phyloP scores from a whole-genome alignment of 345 rosid genomes.

The Hibiscus trionum region DNA sequence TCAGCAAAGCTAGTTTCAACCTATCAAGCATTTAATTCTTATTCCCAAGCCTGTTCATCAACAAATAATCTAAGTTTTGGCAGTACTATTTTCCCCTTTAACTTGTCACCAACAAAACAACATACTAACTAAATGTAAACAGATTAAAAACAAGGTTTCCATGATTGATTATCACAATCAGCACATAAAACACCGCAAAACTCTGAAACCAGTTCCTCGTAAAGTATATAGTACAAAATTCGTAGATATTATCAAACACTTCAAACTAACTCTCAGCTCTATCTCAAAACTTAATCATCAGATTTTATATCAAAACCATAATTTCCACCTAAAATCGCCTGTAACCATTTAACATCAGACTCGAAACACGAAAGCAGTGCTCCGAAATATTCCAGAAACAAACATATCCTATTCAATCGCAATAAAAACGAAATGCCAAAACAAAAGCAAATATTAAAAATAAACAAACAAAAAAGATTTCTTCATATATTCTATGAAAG shows the following conservation, averaged over 20 bases:
- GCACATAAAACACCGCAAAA: background rate
- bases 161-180: background rate
- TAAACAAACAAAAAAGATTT: background rate
- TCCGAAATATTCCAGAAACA: background rate
- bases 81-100: background rate
- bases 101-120: background rate
- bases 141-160: background rate
- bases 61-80: background rate
- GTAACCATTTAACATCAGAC: background rate
- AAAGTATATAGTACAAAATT: background rate
- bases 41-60: background rate
- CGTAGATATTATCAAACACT: background rate
- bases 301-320: background rate
- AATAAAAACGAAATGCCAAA: background rate
- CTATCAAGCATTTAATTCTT: background rate
- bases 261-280: background rate
- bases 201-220: background rate
- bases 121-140: background rate
- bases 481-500: background rate
- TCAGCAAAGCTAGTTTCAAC: constrained; percentile 3
- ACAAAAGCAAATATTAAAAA: background rate
- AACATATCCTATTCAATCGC: background rate
- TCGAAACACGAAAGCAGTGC: background rate
- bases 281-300: constrained; percentile 1
- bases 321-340: background rate